Conservation (phyloP, 805 yeast species). For the Starmerella potacharoeniae region DNA sequence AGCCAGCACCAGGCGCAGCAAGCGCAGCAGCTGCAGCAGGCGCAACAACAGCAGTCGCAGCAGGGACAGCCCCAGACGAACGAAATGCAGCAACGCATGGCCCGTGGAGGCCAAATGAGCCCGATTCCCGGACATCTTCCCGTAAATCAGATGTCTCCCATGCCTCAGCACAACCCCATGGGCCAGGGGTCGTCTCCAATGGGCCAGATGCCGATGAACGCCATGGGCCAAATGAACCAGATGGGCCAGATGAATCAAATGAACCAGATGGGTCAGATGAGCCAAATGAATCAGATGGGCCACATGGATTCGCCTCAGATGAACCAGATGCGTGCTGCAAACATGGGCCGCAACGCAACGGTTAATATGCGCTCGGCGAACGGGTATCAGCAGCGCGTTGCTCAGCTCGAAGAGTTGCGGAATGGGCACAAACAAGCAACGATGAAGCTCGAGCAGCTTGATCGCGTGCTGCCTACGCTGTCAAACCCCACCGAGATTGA, state of each 20-base stretch:
- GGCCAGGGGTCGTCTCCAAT: neutral
- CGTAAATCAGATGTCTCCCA: conserved; percentile 4
- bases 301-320: neutral
- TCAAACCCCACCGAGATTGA: conserved; percentile 16
- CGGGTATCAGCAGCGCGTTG: conserved; percentile 23
- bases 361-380: conserved; percentile 16
- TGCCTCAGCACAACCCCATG: conserved; percentile 12
- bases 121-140: neutral
- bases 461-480: conserved; percentile 7
- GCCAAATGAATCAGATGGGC: neutral
- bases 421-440: conserved; percentile 7
- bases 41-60: conserved; percentile 4
- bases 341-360: conserved; percentile 3
- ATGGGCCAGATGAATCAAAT: neutral
- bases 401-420: conserved; percentile 20
- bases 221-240: neutral
- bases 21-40: conserved; percentile 5
- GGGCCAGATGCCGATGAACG: neutral
- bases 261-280: neutral
- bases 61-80: neutral
- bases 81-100: neutral
- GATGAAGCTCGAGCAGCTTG: conserved; percentile 16
- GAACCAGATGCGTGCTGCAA: neutral
- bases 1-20: conserved; percentile 15
- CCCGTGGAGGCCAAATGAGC: conserved; percentile 14